Evolutionary conservation across 2,329 filamentous ascomycete genomes (phyloP).

Genomic region (Trichoderma atrobrunneum): DNA sequence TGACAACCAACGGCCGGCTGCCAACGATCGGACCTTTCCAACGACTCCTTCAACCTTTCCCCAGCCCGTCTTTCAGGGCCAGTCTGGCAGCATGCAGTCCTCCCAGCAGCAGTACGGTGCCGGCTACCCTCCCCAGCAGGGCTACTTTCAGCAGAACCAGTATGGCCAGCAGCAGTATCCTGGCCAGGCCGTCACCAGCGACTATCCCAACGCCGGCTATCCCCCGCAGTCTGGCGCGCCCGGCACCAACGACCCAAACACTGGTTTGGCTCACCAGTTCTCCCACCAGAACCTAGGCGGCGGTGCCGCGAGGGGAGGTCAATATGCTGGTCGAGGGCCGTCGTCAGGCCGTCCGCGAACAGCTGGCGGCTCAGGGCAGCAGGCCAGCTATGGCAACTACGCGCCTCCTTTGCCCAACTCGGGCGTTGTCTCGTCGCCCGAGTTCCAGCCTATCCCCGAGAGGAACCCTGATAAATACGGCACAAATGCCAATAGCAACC

Average conservation of each 20-base stretch:
- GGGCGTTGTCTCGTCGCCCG: conserved; percentile 59
- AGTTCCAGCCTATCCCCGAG: conserved; percentile 77
- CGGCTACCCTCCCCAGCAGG: conserved; percentile 42
- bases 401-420: conserved; percentile 64
- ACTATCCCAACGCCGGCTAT: conserved; percentile 47
- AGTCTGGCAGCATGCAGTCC: conserved; percentile 30
- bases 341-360: conserved; percentile 79
- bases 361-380: conserved; percentile 66
- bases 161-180: conserved; percentile 46
- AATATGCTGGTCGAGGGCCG: conserved; percentile 65
- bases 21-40: conserved; percentile 68
- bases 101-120: conserved; percentile 44
- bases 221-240: conserved; percentile 57
- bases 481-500: conserved; percentile 62
- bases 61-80: conserved; percentile 68
- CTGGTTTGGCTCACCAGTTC: conserved; percentile 90
- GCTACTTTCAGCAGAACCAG: conserved; percentile 63
- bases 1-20: conserved; percentile 61
- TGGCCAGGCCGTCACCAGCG: conserved; percentile 40
- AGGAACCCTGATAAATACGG: conserved; percentile 81
- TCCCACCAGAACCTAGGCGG: conserved; percentile 91
- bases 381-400: conserved; percentile 63
- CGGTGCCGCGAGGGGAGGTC: conserved; percentile 66
- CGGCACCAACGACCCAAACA: conserved; percentile 76
- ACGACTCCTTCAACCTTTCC: conserved; percentile 95